Conservation (phyloP, 2,329 filamentous ascomycete species). For the Emergomyces pasteurianus region DNA sequence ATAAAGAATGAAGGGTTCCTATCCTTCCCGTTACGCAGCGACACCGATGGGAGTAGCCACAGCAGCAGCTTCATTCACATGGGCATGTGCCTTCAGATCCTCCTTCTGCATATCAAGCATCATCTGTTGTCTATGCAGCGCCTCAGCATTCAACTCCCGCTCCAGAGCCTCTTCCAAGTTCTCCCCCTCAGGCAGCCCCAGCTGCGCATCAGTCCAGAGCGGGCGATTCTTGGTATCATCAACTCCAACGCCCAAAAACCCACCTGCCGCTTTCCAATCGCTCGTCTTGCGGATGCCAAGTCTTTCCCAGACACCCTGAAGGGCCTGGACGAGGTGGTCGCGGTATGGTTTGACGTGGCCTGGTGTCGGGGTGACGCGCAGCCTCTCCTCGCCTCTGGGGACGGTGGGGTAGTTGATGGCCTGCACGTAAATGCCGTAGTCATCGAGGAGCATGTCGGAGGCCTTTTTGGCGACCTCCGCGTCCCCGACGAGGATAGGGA, state of each 20-base stretch:
- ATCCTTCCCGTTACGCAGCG: constrained; percentile 3
- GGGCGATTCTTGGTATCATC: constrained; percentile 46
- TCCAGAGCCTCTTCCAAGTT: constrained; percentile 47
- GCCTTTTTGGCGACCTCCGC: constrained; percentile 86
- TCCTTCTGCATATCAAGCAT: constrained; percentile 7
- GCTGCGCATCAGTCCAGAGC: constrained; percentile 87
- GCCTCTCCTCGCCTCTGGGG: constrained; percentile 90
- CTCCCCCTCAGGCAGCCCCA: constrained; percentile 53
- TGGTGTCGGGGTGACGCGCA: constrained; percentile 90
- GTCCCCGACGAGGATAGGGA: constrained; percentile 87
- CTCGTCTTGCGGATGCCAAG: constrained; percentile 85
- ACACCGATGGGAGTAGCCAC: constrained; percentile 5
- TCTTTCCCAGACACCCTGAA: constrained; percentile 80
- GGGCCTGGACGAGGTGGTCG: constrained; percentile 68
- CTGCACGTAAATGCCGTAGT: constrained; percentile 93
- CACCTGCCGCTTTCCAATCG: constrained; percentile 81
- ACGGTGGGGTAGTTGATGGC: constrained; percentile 99
- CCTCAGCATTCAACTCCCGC: constrained; percentile 22
- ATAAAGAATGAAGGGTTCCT: too few species aligned
- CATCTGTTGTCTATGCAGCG: constrained; percentile 8
- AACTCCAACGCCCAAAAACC: constrained; percentile 84
- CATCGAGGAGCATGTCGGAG: constrained; percentile 78
- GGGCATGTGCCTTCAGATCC: constrained; percentile 10
- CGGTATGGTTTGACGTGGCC: constrained; percentile 78
- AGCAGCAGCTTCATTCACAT: not conserved